Evolutionary conservation across 257 asterid genomes (phyloP), one percentile per base, ranked within the genome.

Genomic region (Solanum peruvianum): DNA sequence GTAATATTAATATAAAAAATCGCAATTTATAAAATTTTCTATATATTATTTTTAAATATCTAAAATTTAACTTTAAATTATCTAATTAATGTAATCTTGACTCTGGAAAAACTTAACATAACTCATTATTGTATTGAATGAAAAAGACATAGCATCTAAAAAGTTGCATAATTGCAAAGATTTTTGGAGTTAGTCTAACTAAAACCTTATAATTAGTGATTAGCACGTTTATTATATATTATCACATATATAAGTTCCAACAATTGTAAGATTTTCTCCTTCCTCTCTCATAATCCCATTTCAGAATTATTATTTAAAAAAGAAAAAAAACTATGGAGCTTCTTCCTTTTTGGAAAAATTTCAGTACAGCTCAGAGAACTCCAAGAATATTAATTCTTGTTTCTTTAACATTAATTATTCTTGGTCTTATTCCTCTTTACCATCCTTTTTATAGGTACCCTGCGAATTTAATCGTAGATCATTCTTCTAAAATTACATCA

Each of bases 351-450:
- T 82, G 85, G 62, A 86, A 25, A 76, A 52, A 39, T 11, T 62
- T 15, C 75, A 31, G 27, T 76, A 25, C 85, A 41, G 41, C 37
- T 16, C 88, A 86, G 2, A 78, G 69, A 64, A 49, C 15, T 33
- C 86, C 86, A 18, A 77, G 71, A 31, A 86, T 86, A 75, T 69
- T 56, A 6, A 3, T 77, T 8, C 62, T 78, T 37, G 27, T 60
- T 49, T 13, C 31, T 11, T 15, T 77, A 60, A 41, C 78, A 44
- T 41, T 86, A 86, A 47, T 86, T 23, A 85, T 88, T 81, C 78
- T 76, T 62, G 70, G 83, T 42, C 45, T 82, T n/a, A 81, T 88
- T 77, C 88, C 80, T 29, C 87, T 87, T 35, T 85, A 72, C 41
- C 58, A 60, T 8, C 76, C 88, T 10, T 76, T 86, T 9, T 35